Evolutionary conservation across 129 eudicot species (phyloP), one percentile per base, ranked within the genome.

Genomic region (Centaurea solstitialis): DNA sequence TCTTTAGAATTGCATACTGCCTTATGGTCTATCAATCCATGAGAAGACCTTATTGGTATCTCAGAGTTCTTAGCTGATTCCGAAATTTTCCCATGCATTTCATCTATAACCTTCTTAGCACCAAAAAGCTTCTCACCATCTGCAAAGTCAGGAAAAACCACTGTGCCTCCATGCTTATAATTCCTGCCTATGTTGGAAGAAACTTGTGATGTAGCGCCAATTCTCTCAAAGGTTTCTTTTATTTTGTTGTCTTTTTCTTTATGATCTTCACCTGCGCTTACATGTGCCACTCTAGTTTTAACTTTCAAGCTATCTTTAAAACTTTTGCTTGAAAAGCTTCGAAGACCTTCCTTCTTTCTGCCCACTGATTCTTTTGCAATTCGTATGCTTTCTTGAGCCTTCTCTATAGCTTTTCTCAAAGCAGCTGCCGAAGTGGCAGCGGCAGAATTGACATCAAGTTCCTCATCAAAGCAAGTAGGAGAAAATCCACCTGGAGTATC

Each of bases 311-410:
- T 79, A 81, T 87, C 83, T 77, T 76, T 88, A 37, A 81, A 75
- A 50, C 86, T 84, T 77, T 76, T 66, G 66, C 85, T 92, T 53
- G 89, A 82, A 83, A 69, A 82, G 62, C 84, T 85, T 77, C 65
- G 86, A 75, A 72, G 53, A 22, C 91, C 90, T 59, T 90, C 91
- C 77, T 81, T 91, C 80, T 85, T 86, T 81, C 93, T 88, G 38
- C 95, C 91, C 87, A 88, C 84, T 21, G 89, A 81, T 80, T 89
- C 94, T 81, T 93, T 96, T 8, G 98, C 98, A 35, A 88, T 81
- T 23, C 97, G 89, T 81, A 96, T 93, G 82, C 90, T 93, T 83
- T 91, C 97, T 85, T 93, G 96, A 72, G 99, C 99, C 86, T 91
- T 91, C 73, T 91, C 93, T 61, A 96, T 88, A 65, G 98, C 99